Conservation (phyloP, 306 rosid species). For the Pterocarpus santalinus region DNA sequence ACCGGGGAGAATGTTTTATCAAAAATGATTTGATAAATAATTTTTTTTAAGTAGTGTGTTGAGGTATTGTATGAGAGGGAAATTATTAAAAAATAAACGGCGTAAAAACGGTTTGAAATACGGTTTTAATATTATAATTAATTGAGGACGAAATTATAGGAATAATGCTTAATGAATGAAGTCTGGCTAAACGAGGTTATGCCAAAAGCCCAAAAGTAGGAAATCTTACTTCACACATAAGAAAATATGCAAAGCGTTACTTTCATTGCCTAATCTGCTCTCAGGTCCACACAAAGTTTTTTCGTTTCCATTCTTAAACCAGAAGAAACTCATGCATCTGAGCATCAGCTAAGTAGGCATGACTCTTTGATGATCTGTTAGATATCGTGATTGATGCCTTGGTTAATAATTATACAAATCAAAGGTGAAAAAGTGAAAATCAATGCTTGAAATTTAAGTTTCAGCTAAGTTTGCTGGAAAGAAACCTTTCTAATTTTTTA, state of each 20-base stretch:
- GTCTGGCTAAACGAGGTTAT: too few species aligned
- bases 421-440: neutral
- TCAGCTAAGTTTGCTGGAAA: neutral
- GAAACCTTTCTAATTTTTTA: neutral
- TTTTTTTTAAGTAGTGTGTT: too few species aligned
- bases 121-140: too few species aligned
- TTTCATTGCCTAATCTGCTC: neutral
- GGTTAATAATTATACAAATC: neutral
- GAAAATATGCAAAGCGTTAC: neutral
- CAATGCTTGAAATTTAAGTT: constrained; percentile 15
- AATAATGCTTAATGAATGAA: too few species aligned
- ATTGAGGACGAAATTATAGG: neutral
- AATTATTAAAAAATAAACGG: too few species aligned
- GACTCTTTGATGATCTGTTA: neutral
- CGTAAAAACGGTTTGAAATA: too few species aligned
- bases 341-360: neutral
- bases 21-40: too few species aligned
- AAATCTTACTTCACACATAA: neutral
- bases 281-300: constrained; percentile 7
- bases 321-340: constrained; percentile 1
- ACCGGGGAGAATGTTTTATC: too few species aligned
- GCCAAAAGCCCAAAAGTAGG: constrained; percentile 7
- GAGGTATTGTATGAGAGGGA: too few species aligned
- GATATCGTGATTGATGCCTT: constrained; percentile 7
- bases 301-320: constrained; percentile 11